phyloP scores from a whole-genome alignment of 2,329 filamentous ascomycete genomes.

The Laburnicola sp. region DNA sequence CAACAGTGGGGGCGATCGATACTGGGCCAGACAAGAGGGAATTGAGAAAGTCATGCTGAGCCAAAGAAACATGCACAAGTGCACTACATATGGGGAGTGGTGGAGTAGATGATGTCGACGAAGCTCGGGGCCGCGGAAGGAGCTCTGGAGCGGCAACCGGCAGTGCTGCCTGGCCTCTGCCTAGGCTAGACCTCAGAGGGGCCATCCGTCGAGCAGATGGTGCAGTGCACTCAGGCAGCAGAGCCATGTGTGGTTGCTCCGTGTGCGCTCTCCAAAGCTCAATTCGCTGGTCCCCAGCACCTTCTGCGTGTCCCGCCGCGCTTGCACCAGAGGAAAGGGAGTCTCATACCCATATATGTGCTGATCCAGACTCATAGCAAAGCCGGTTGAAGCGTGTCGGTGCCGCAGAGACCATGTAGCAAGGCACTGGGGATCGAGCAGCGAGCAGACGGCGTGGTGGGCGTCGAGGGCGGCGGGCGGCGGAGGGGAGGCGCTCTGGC shows the following conservation, averaged over 20 bases:
- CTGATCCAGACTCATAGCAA: constrained; percentile 49
- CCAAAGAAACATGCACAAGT: background rate
- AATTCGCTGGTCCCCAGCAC: constrained; percentile 18
- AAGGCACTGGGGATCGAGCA: constrained; percentile 20
- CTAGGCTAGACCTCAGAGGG: constrained; percentile 30
- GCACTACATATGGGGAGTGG: constrained; percentile 1
- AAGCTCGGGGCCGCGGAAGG: constrained; percentile 26
- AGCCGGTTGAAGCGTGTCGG: constrained; percentile 31
- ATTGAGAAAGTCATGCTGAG: constrained; percentile 8
- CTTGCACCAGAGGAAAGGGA: constrained; percentile 24
- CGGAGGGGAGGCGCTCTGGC: constrained; percentile 19
- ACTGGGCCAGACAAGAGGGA: background rate
- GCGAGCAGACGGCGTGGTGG: constrained; percentile 18
- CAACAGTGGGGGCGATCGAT: constrained; percentile 6
- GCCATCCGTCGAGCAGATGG: constrained; percentile 20
- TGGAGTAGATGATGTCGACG: constrained; percentile 25
- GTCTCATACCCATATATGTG: constrained; percentile 46
- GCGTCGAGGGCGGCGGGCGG: constrained; percentile 19
- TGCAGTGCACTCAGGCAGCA: constrained; percentile 27
- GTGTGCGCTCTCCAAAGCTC: constrained; percentile 11
- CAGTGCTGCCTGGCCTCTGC: constrained; percentile 44
- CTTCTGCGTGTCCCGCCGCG: constrained; percentile 13
- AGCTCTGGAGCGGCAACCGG: constrained; percentile 34
- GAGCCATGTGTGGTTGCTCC: constrained; percentile 15
- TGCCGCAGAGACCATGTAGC: constrained; percentile 38